phyloP scores from a whole-genome alignment of 2,329 filamentous ascomycete genomes.

The Fusarium napiforme region DNA sequence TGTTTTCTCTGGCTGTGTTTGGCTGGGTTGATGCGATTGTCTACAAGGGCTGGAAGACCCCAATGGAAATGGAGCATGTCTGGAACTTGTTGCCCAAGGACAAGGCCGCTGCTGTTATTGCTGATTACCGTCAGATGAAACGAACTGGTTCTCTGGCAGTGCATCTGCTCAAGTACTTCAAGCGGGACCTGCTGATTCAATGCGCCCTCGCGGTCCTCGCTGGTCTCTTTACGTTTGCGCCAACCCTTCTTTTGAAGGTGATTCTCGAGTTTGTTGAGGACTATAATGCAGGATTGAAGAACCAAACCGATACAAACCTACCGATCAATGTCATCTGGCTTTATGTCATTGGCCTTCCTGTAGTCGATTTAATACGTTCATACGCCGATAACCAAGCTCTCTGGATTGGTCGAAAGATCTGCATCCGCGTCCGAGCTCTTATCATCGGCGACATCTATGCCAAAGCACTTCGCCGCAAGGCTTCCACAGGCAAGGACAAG shows the following conservation, averaged over 20 bases:
- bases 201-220: conserved; percentile 82
- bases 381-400: conserved; percentile 86
- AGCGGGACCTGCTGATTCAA: conserved; percentile 78
- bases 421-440: conserved; percentile 91
- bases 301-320: conserved; percentile 59
- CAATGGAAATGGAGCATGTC: conserved; percentile 84
- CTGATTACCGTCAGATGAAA: conserved; percentile 85
- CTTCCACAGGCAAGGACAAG: conserved; percentile 80
- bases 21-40: conserved; percentile 91
- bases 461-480: conserved; percentile 92
- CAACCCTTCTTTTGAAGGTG: conserved; percentile 88
- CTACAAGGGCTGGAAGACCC: conserved; percentile 86
- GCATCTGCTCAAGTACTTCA: conserved; percentile 88
- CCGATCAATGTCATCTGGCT: conserved; percentile 94
- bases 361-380: conserved; percentile 84
- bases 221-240: conserved; percentile 88
- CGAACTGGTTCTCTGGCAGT: conserved; percentile 82
- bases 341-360: conserved; percentile 89
- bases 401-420: conserved; percentile 94
- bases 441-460: conserved; percentile 98
- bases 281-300: conserved; percentile 67
- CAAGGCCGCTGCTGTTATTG: conserved; percentile 83
- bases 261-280: conserved; percentile 96
- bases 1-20: conserved; percentile 89
- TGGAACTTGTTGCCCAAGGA: conserved; percentile 93